phyloP scores from a whole-genome alignment of 202 grass and related monocot species.

The Cymbopogon flexuosus region DNA sequence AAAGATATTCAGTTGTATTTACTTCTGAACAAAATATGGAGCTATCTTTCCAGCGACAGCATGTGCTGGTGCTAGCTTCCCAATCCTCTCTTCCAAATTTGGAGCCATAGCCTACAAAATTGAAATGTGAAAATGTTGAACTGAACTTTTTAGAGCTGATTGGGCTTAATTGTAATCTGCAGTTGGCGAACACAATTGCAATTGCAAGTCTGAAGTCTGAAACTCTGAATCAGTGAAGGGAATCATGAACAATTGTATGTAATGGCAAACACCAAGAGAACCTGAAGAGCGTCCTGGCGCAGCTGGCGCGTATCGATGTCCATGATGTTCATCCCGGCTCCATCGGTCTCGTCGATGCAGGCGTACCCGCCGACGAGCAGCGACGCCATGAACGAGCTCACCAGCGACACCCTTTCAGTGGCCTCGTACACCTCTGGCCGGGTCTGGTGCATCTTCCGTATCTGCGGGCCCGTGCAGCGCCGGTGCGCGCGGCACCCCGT shows the following conservation, averaged over 20 bases:
- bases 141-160: background rate
- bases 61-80: slow-evolving; percentile 56
- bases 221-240: background rate
- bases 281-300: slow-evolving; percentile 56
- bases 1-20: background rate
- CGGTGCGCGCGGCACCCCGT: slow-evolving; percentile 54
- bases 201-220: background rate
- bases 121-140: background rate
- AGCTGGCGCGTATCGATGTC: slow-evolving; percentile 50
- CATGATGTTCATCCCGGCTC: slow-evolving; percentile 93
- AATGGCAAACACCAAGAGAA: too few species aligned
- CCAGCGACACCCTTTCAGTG: slow-evolving; percentile 71
- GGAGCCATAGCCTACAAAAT: slow-evolving; percentile 60
- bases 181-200: background rate
- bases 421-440: slow-evolving; percentile 25
- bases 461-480: slow-evolving; percentile 55
- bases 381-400: slow-evolving; percentile 82
- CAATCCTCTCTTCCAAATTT: slow-evolving; percentile 58
- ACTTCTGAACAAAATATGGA: slow-evolving; percentile 83
- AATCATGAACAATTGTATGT: background rate
- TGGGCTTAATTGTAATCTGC: background rate
- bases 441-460: slow-evolving; percentile 41
- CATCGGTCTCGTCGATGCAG: slow-evolving; percentile 70
- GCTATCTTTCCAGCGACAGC: slow-evolving; percentile 53
- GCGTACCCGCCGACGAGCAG: slow-evolving; percentile 62